Conservation (phyloP, 2,329 filamentous ascomycete genomes). For the Basipetospora chlamydospora region DNA sequence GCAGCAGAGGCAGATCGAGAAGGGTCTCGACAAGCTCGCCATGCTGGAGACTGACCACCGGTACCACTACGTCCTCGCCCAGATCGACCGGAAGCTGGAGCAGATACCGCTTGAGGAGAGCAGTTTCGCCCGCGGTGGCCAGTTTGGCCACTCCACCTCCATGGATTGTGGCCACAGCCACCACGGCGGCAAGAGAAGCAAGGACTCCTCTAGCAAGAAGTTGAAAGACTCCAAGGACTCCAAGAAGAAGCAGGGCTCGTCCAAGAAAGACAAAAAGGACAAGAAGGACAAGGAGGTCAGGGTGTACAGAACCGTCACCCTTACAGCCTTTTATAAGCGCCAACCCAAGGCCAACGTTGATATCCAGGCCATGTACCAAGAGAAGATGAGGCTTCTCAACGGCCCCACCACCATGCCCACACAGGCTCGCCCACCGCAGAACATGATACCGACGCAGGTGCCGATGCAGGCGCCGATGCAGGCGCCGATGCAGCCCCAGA, state of each 20-base stretch:
- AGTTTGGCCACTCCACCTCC: too few species aligned
- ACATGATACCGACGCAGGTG: not conserved
- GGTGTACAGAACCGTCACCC: slow-evolving; percentile 21
- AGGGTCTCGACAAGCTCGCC: slow-evolving; percentile 19
- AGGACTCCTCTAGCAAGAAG: slow-evolving; percentile 11
- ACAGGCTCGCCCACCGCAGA: not conserved
- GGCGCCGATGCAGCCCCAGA: too few species aligned
- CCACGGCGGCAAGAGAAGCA: slow-evolving; percentile 9
- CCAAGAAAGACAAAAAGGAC: slow-evolving; percentile 12
- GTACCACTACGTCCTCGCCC: slow-evolving; percentile 26
- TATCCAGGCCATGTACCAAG: slow-evolving; percentile 14
- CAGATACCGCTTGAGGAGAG: slow-evolving; percentile 12
- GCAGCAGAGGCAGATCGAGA: slow-evolving; percentile 28
- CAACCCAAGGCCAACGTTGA: slow-evolving; percentile 19
- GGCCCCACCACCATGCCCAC: not conserved
- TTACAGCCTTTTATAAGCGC: slow-evolving; percentile 32
- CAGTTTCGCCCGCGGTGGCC: too few species aligned
- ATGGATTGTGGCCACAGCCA: slow-evolving; percentile 4
- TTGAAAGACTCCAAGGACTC: not conserved
- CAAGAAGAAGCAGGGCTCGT: slow-evolving; percentile 4
- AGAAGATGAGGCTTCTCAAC: slow-evolving; percentile 6
- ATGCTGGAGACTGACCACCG: slow-evolving; percentile 20
- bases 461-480: too few species aligned
- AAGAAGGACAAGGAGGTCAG: slow-evolving; percentile 13
- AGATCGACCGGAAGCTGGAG: slow-evolving; percentile 26